Percentiles rank a stretch among this genome's conserved stretches.
phyloP scores from a whole-genome alignment of 768 basidiomycete genomes.

The Xerocomellus dryophilus region DNA sequence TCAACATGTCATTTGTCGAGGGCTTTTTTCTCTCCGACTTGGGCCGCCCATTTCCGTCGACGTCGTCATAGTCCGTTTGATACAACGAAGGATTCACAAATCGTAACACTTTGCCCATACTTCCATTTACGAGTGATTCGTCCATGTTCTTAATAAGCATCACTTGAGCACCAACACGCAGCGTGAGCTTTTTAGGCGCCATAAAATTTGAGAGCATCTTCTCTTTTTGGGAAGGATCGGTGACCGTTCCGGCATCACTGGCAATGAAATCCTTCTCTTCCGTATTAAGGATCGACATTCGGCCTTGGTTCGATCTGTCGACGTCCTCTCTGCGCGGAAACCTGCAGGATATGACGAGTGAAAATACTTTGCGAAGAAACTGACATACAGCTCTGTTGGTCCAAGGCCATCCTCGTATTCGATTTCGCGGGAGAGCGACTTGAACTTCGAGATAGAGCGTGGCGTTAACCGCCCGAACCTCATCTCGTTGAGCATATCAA shows the following conservation, averaged over 20 bases:
- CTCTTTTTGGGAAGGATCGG: conserved; percentile 54
- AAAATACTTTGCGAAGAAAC: neutral
- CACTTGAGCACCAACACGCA: conserved; percentile 83
- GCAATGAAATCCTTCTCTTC: conserved; percentile 54
- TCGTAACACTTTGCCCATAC: conserved; percentile 78
- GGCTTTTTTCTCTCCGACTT: conserved; percentile 32
- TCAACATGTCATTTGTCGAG: conserved; percentile 35
- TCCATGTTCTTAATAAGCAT: conserved; percentile 97
- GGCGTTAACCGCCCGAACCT: conserved; percentile 73
- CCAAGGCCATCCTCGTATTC: conserved; percentile 76
- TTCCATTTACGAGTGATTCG: conserved; percentile 90
- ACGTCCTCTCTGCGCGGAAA: conserved; percentile 94
- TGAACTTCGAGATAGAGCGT: conserved; percentile 70
- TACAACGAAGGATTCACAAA: conserved; percentile 60
- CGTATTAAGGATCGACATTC: conserved; percentile 60
- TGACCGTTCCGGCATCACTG: conserved; percentile 59
- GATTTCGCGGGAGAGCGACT: conserved; percentile 63
- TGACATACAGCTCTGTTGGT: conserved; percentile 83
- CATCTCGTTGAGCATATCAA: conserved; percentile 99
- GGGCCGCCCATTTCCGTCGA: conserved; percentile 34
- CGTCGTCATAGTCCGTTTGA: conserved; percentile 41
- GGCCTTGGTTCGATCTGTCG: conserved; percentile 71
- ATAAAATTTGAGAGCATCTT: conserved; percentile 90
- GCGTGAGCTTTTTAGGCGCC: conserved; percentile 66
- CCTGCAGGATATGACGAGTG: conserved; percentile 38